These are phyloP conservation scores for Penicillium longicatenatum DNA, from an alignment of 495 filamentous ascomycete species.

Conservation along the genomic window DNA sequence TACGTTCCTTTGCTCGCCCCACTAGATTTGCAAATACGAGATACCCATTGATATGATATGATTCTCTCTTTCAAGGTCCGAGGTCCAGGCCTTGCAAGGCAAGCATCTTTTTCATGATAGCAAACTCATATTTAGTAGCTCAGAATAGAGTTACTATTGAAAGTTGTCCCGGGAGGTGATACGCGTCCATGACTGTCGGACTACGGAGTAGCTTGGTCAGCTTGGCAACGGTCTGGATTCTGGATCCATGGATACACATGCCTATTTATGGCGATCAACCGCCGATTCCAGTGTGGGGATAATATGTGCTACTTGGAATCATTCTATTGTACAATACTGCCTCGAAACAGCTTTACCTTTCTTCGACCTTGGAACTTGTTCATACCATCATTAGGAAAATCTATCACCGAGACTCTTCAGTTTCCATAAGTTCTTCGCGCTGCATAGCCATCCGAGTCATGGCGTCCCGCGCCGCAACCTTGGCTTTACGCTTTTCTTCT, in stretches of 20 bases:
- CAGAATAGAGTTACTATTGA: too few species aligned
- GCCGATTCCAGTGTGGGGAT: not conserved
- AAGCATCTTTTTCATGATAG: too few species aligned
- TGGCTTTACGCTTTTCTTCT: slow-evolving; percentile 40
- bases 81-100: too few species aligned
- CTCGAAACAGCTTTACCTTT: not conserved
- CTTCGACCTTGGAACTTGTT: not conserved
- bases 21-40: too few species aligned
- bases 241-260: not conserved
- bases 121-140: too few species aligned
- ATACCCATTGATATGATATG: too few species aligned
- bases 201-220: not conserved
- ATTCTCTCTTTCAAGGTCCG: too few species aligned
- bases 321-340: not conserved
- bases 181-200: too few species aligned
- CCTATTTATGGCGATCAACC: not conserved
- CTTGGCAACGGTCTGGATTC: not conserved
- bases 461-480: slow-evolving; percentile 38
- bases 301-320: not conserved
- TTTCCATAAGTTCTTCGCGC: slow-evolving; percentile 49
- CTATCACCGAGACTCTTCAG: slow-evolving; percentile 26
- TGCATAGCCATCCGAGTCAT: slow-evolving; percentile 45
- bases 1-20: too few species aligned
- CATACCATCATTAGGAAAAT: not conserved
- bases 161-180: too few species aligned